phyloP scores from a whole-genome alignment of 768 basidiomycete genomes.

The Nidula microcarpa region DNA sequence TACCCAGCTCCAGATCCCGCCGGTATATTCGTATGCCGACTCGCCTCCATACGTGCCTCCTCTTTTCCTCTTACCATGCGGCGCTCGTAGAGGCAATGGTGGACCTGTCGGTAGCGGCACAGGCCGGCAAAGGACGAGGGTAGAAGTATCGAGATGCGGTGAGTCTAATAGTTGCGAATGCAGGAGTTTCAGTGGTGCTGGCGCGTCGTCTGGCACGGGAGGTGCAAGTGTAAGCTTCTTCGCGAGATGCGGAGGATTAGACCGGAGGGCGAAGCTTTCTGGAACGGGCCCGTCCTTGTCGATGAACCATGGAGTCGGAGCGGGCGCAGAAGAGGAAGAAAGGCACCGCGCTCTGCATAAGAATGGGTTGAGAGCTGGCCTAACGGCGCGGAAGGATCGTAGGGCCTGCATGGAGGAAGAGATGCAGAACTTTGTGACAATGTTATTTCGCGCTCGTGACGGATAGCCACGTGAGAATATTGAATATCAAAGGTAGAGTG shows the following conservation, averaged over 20 bases:
- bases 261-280: conserved; percentile 15
- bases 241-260: conserved; percentile 20
- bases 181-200: conserved; percentile 49
- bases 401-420: background rate
- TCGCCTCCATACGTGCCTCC: conserved; percentile 69
- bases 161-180: conserved; percentile 55
- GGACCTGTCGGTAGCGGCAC: conserved; percentile 51
- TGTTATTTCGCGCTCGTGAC: too few species aligned
- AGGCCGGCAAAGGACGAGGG: conserved; percentile 53
- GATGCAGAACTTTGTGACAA: too few species aligned
- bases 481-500: background rate
- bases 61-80: conserved; percentile 62
- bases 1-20: conserved; percentile 75
- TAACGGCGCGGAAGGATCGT: background rate
- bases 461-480: too few species aligned
- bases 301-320: conserved; percentile 65
- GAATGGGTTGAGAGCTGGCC: background rate
- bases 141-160: conserved; percentile 65
- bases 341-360: background rate
- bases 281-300: conserved; percentile 34
- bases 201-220: conserved; percentile 50
- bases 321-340: background rate
- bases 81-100: conserved; percentile 48
- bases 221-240: conserved; percentile 15
- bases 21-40: conserved; percentile 42